Base-by-base conservation (phyloP, 2,329 filamentous ascomycete species). In the Lomentospora prolificans region DNA sequence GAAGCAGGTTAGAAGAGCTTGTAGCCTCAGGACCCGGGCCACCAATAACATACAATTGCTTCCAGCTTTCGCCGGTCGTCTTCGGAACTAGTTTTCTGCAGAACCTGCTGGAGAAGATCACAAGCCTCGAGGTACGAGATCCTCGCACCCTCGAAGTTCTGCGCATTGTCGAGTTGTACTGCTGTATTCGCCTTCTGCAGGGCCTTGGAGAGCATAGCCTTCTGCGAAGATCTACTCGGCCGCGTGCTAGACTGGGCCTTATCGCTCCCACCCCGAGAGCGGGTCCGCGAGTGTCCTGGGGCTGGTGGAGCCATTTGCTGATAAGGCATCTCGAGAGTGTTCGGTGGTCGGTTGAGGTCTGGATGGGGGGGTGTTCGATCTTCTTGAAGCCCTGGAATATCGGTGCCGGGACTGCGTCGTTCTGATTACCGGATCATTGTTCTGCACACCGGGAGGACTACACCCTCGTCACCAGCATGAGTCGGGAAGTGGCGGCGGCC, bases 101-200 rank as follows among this genome's bases (percentile, higher is more conserved):
- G 87, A 3, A 99, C 94, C 64, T 95, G 85, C 62, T 92, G 86
- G 55, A 99, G 74, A 58, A 99, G 76, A 56, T 85, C 81, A 66
- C 94, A 99, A 3, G 95, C 94, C 70, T 99, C 94, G 9, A 81
- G 78, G 67, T 99, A 99, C 12, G 92, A 90, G 64, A 90, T 83
- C 66, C 95, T 85, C 17, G 94, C 94, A 41, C 89, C 90, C 67
- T 92, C 89, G 60, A 94, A 92, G 65, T 97, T 96, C 64, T 94
- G 89, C 12, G 90, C 90, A 79, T 96, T 97, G 71, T 99, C 94
- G 41, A 99, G 80, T 61, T 96, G 81, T 25, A 99, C 94, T 22
- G 94, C 94, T 10, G 89, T 92, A 66, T 99, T 96, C 52, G 94
- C 94, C 72, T 96, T 96, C 67, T 95, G 87, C 55, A 99, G 75